Conservation (phyloP, 495 filamentous ascomycete genomes). For the Jackrogersella multiformis region DNA sequence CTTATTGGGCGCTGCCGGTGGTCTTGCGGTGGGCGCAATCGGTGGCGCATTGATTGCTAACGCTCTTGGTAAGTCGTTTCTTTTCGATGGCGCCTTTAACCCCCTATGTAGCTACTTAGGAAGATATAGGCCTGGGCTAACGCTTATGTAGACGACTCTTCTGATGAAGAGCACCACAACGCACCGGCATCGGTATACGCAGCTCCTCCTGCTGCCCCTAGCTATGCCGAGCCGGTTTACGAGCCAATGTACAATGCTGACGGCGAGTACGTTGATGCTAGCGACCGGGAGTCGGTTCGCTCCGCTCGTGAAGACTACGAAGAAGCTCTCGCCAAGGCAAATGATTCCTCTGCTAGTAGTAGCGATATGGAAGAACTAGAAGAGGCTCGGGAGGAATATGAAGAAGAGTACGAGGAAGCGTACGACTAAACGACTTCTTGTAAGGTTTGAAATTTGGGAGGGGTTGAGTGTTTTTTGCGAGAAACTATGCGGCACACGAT, state of each 20-base stretch:
- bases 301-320: constrained; percentile 52
- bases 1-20: constrained; percentile 61
- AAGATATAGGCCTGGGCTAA: constrained; percentile 24
- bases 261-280: constrained; percentile 51
- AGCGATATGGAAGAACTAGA: constrained; percentile 55
- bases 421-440: constrained; percentile 55
- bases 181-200: constrained; percentile 38
- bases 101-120: neutral
- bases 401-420: constrained; percentile 59
- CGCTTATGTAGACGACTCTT: constrained; percentile 38
- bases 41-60: constrained; percentile 66
- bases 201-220: constrained; percentile 30
- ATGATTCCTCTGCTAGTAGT: constrained; percentile 51
- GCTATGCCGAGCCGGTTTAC: constrained; percentile 26
- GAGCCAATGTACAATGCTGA: constrained; percentile 48
- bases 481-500: too few species aligned
- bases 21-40: constrained; percentile 64
- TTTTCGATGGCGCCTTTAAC: neutral
- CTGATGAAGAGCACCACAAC: constrained; percentile 40
- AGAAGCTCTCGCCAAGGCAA: constrained; percentile 50
- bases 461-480: too few species aligned
- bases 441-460: too few species aligned
- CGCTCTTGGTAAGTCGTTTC: constrained; percentile 59
- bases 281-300: constrained; percentile 52
- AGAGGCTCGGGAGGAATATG: constrained; percentile 57